Base-by-base conservation (phyloP, 1,139 yeast species). In the Chernovozyma sophiae-reginae region DNA sequence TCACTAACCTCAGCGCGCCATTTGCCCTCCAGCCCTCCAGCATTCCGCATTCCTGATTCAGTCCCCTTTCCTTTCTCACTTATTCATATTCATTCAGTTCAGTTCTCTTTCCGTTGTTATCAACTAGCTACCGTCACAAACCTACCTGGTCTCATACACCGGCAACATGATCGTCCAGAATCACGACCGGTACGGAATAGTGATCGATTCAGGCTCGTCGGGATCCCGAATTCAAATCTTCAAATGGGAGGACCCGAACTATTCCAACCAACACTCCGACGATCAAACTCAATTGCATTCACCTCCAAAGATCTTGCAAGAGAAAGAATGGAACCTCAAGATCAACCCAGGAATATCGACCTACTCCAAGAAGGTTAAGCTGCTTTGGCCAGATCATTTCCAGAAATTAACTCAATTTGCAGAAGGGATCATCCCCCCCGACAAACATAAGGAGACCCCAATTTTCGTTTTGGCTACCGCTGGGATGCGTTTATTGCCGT, bases 121-220 rank as follows among this genome's bases (percentile, higher is more conserved):
- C n/a, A n/a, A n/a, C n/a, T n/a, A n/a, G n/a, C n/a, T n/a, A n/a
- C n/a, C n/a, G n/a, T n/a, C n/a, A n/a, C n/a, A n/a, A n/a, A n/a
- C n/a, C n/a, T n/a, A n/a, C n/a, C n/a, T n/a, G n/a, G n/a, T n/a
- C n/a, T n/a, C n/a, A n/a, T n/a, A n/a, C n/a, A n/a, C n/a, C n/a
- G n/a, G n/a, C 23, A 18, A 18, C 5, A 44, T 43, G 49, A 41
- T 34, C 20, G 29, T 43, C 4, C 45, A 43, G 3, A 31, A 34
- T 15, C 13, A 29, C 17, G 33, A 30, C 27, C 63, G 58, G 40
- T 84, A 80, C 58, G 92, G 92, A 33, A 77, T 85, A 18, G 90
- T 83, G 14, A 69, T 85, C 2, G 95, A 85, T 56, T 80, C 92
- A 0, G 95, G 95, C 1, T 82, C 92, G 0, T 82, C 90, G 0